Percentiles rank a stretch among this genome's conserved stretches.
These are phyloP conservation scores for Boletus rubescentipes DNA, from an alignment of 768 basidiomycete species.

Conservation along the genomic window DNA sequence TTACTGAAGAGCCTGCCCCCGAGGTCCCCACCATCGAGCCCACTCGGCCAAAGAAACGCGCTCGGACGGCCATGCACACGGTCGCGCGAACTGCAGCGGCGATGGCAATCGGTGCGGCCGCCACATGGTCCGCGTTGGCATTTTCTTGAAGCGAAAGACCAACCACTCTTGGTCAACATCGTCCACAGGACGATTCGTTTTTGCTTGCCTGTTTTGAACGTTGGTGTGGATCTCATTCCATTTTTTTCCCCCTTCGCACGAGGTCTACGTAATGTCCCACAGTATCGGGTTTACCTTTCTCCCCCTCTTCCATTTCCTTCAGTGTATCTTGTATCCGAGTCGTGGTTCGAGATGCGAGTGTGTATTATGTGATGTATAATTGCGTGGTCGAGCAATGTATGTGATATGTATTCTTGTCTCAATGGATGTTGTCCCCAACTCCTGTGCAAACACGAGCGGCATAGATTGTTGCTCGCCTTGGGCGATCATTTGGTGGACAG, in stretches of 20 bases:
- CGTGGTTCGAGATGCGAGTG: neutral
- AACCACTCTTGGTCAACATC: neutral
- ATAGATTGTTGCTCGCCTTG: too few relatives aligned
- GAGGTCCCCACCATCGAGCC: slow-evolving; percentile 7
- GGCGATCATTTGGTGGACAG: too few relatives aligned
- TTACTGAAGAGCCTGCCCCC: neutral
- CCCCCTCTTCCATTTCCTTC: neutral
- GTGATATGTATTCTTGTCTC: slow-evolving; percentile 5
- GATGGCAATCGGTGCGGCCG: slow-evolving; percentile 65
- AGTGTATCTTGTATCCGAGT: neutral
- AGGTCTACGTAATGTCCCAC: slow-evolving; percentile 4
- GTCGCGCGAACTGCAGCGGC: slow-evolving; percentile 61
- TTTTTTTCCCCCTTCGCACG: neutral
- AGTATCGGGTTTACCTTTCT: neutral
- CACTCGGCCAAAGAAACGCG: slow-evolving; percentile 43
- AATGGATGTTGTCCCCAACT: too few relatives aligned
- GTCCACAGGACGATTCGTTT: neutral
- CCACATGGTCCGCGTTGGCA: slow-evolving; percentile 72
- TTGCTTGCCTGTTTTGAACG: neutral
- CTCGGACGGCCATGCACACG: slow-evolving; percentile 37
- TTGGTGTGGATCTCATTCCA: neutral
- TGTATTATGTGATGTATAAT: slow-evolving; percentile 9
- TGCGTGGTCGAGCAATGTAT: slow-evolving; percentile 3
- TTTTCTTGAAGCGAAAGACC: slow-evolving; percentile 44
- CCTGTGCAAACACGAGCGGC: too few relatives aligned